Percentiles rank a stretch among this genome's conserved stretches.
Evolutionary conservation across 2,329 filamentous ascomycete species (phyloP).

Genomic region (Cladosporium halotolerans): DNA sequence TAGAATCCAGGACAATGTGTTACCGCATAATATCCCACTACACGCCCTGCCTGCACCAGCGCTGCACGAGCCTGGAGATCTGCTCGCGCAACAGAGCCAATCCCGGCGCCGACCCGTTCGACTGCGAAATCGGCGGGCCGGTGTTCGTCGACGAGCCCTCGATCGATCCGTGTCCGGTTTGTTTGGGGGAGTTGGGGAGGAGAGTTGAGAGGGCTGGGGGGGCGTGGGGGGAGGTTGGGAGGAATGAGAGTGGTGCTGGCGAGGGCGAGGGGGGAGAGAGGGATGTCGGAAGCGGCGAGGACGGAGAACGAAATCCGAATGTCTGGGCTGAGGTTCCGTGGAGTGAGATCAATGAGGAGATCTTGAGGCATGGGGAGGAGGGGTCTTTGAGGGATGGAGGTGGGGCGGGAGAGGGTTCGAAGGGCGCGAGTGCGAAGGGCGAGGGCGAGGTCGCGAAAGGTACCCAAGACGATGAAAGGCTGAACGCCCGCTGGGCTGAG

Average conservation of each 20-base stretch:
- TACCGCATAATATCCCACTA: conserved; percentile 2
- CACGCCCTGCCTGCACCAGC: conserved; percentile 1
- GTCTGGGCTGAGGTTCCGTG: background rate
- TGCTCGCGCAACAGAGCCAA: background rate
- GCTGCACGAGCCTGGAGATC: conserved; percentile 1
- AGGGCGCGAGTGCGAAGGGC: no score
- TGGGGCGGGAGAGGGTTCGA: no score
- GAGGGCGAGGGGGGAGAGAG: background rate
- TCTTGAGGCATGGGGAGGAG: no score
- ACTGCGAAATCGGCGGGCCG: background rate
- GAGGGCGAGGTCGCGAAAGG: no score
- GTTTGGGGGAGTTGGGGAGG: background rate
- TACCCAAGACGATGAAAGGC: no score
- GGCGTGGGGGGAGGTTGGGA: background rate
- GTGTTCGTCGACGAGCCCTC: background rate
- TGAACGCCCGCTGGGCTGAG: no score
- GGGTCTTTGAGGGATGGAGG: no score
- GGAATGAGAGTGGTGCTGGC: background rate
- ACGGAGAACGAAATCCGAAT: background rate
- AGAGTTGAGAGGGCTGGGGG: background rate
- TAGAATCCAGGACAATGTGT: background rate
- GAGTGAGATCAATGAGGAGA: no score
- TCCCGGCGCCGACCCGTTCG: background rate
- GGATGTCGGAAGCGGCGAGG: background rate
- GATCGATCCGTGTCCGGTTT: background rate